Evolutionary conservation across 257 asterid species (phyloP).

Genomic region (Vinca minor): DNA sequence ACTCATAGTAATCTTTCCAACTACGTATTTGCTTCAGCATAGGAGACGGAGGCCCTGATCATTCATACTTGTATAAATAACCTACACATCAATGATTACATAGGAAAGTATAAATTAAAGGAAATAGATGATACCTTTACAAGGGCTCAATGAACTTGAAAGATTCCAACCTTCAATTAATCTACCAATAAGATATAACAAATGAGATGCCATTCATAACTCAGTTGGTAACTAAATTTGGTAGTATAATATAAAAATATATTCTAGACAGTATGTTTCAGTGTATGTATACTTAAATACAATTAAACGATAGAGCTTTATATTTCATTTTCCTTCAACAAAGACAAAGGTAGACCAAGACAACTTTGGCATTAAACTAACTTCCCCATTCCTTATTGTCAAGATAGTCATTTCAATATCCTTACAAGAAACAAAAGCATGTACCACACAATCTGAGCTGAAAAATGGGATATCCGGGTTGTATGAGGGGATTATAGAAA

Average conservation of each 20-base stretch:
- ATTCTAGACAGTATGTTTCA: background rate
- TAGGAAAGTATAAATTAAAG: background rate
- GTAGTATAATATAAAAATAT: background rate
- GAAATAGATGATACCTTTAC: conserved; percentile 47
- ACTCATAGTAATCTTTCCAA: conserved; percentile 87
- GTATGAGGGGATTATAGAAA: background rate
- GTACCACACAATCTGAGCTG: background rate
- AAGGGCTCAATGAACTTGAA: conserved; percentile 53
- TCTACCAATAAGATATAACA: conserved; percentile 26
- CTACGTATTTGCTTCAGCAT: conserved; percentile 26
- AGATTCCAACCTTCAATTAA: conserved; percentile 48
- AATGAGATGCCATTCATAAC: background rate
- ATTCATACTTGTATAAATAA: conserved; percentile 13
- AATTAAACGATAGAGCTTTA: background rate
- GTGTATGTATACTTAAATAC: background rate
- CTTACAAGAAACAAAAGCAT: background rate
- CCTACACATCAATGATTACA: background rate
- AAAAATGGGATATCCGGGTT: background rate
- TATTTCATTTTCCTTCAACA: background rate
- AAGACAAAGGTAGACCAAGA: background rate
- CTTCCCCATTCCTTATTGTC: background rate
- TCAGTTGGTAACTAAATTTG: background rate
- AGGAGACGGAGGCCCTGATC: conserved; percentile 52
- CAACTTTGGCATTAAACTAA: background rate
- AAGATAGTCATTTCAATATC: background rate